Base-by-base conservation (phyloP, 768 basidiomycete species). In the Auricularia sp. region DNA sequence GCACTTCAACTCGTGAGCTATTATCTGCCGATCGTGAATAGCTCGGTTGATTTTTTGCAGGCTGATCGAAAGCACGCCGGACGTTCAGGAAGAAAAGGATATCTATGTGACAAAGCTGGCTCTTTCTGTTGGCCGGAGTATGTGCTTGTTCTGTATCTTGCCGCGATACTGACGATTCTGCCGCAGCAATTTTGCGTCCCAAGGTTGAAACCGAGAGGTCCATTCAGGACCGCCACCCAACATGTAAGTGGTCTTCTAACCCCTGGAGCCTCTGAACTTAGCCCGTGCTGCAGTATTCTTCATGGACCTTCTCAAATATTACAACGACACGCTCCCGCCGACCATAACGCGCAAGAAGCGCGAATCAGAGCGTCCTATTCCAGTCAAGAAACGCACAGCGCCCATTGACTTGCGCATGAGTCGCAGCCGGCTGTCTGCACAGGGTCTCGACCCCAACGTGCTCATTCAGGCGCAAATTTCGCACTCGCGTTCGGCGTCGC, bases 201-300 rank as follows among this genome's bases (percentile, higher is more conserved):
- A 90, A 86, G 74, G 70, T 79, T 47, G 94, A 98, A 72, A 87
- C 85, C 4, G 84, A 92, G 64, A 72, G 94, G 33, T 92, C 94
- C 3, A 87, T 98, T 66, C 92, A 96, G 73, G 94, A 94, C 72
- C 89, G 93, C 47, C 88, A 96, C 77, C 86, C 92, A 62, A 82
- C 88, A 16, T 76, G 91, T 88, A 73, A 68, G 84, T 63, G n/a
- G n/a, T 10, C 3, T 14, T 7, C 12, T 42, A 3, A 6, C 14
- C 16, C 34, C 23, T 23, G 23, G 29, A 1, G 3, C 14, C 21
- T 54, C 1, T 29, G 29, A 1, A 29, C 29, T 29, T 29, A 29
- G 29, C 1, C 2, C 1, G 1, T 29, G 29, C 2, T 44, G 7
- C 61, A 91, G 90, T 90, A 54, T 77, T 98, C 66, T 88, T 97